These are phyloP conservation scores for Pleurotus tuoliensis DNA, from an alignment of 768 basidiomycete species.

Conservation along the genomic window DNA sequence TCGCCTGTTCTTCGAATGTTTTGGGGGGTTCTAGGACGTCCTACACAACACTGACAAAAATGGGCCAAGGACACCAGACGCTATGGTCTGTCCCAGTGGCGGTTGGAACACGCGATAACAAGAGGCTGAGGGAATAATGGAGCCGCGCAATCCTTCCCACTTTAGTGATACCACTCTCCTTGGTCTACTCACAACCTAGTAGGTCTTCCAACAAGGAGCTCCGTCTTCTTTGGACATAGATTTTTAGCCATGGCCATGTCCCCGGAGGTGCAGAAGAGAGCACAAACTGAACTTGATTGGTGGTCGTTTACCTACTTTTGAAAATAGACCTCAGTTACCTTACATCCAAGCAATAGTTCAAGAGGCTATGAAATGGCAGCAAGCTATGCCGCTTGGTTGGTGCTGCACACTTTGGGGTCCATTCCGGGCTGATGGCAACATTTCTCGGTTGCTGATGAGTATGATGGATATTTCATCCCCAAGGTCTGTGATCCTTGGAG, in stretches of 20 bases:
- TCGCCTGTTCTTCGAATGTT: too few species aligned
- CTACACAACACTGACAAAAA: too few species aligned
- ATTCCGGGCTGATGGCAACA: not conserved
- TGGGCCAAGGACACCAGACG: too few species aligned
- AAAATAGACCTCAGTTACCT: slow-evolving; percentile 17
- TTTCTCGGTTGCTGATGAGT: slow-evolving; percentile 21
- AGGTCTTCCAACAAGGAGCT: too few species aligned
- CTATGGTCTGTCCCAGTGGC: too few species aligned
- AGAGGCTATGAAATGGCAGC: slow-evolving; percentile 21
- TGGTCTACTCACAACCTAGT: too few species aligned
- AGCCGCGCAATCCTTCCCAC: too few species aligned
- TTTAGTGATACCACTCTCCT: too few species aligned
- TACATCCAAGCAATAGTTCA: slow-evolving; percentile 22
- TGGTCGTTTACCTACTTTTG: slow-evolving; percentile 22
- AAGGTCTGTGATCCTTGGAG: slow-evolving; percentile 18
- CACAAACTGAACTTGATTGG: slow-evolving; percentile 36
- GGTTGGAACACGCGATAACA: too few species aligned
- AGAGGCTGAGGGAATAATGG: too few species aligned
- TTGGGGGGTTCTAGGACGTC: too few species aligned
- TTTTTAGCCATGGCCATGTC: slow-evolving; percentile 15
- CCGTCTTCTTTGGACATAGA: too few species aligned
- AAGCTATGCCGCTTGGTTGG: slow-evolving; percentile 17
- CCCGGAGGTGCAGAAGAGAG: slow-evolving; percentile 18
- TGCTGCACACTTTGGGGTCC: not conserved
- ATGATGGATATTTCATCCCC: slow-evolving; percentile 31